Evolutionary conservation across 1,139 yeast genomes (phyloP).

Genomic region (Pichia inconspicua): DNA sequence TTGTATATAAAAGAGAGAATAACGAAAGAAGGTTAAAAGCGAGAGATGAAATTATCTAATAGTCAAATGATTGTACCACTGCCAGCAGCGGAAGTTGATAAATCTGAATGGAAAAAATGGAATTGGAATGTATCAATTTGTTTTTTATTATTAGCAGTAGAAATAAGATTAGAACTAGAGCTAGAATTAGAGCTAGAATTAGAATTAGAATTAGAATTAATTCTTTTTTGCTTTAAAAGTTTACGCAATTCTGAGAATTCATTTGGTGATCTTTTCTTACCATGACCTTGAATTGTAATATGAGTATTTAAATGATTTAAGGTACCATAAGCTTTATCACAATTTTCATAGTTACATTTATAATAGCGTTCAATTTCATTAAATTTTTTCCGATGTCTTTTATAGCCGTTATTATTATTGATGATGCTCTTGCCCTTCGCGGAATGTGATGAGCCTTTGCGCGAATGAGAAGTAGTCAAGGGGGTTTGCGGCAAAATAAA

Average conservation of each 20-base stretch:
- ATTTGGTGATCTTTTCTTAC: slow-evolving; percentile 58
- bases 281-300: slow-evolving; percentile 65
- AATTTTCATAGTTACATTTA: slow-evolving; percentile 51
- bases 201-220: neutral
- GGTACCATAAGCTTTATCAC: slow-evolving; percentile 69
- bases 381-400: slow-evolving; percentile 58
- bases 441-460: too few species aligned
- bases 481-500: neutral
- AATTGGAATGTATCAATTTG: neutral
- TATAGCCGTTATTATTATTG: slow-evolving; percentile 17
- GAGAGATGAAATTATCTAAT: neutral
- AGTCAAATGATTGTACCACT: neutral
- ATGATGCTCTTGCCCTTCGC: too few species aligned
- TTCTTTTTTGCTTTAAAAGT: neutral
- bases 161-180: too few species aligned
- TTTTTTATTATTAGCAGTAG: too few species aligned
- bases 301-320: slow-evolving; percentile 73
- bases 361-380: slow-evolving; percentile 65
- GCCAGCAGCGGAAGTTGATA: neutral
- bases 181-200: neutral
- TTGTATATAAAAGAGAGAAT: too few species aligned
- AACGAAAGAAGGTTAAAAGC: neutral
- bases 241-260: slow-evolving; percentile 29
- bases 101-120: too few species aligned
- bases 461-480: too few species aligned